Evolutionary conservation across 805 yeast species (phyloP), one percentile per base, ranked within the genome.

Genomic region (Hyphopichia homilentoma): DNA sequence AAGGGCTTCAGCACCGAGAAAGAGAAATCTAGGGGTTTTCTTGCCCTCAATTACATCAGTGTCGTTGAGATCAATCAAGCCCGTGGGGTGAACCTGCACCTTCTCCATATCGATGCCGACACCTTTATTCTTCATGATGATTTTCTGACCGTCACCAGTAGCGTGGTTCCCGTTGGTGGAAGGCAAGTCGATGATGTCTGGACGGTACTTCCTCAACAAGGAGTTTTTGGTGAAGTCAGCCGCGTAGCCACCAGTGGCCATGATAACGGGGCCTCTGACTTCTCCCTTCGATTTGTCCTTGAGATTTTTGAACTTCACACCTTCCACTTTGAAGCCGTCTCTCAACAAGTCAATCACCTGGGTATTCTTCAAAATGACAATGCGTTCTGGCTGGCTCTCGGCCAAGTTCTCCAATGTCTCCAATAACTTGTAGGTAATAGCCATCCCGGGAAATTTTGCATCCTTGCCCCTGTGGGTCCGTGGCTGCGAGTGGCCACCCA

Each of bases 391-490:
- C 34, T 70, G 65, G 6, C 50, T 43, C 22, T 63, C 70, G 52
- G 47, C 74, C 64, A 43, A 58, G 47, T 59, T 57, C 41, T 77
- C 77, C 27, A 77, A 57, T 12, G 64, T 63, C 36, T 75, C 77
- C 46, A 73, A 54, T 25, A 78, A 53, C 7, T 68, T 65, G 41
- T 73, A 75, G 3, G 81, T 75, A 32, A 79, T 75, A 6, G 84
- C 80, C 74, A 74, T 75, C 1, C 84, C 84, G 2, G 84, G 84
- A 32, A 77, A 77, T 38, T 73, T 66, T 13, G 77, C 70, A 39
- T 76, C 82, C 30, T 75, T 71, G 1, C 94, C 89, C 45, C 94
- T 70, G 53, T 85, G 95, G 1, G 95, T 85, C 54, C 95, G 68
- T 14, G 86, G 79, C 30, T 70, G 76, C 1, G 88, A 79, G 50